Evolutionary conservation across 164 flowering plant genomes (phyloP).

Genomic region (Tetrastigma voinierianum): DNA sequence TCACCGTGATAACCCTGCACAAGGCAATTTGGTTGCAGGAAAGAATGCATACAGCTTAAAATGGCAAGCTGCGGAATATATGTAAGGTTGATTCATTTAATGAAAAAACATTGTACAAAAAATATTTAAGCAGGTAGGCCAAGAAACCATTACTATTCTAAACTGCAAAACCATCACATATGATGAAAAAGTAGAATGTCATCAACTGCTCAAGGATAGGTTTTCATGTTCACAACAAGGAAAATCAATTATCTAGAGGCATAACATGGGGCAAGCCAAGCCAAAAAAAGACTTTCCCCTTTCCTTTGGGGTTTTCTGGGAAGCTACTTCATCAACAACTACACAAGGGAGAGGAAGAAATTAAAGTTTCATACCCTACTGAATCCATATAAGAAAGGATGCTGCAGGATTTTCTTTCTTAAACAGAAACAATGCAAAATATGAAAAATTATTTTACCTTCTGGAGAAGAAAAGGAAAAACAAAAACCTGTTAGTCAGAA

Average conservation of each 20-base stretch:
- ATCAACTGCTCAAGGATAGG: not conserved
- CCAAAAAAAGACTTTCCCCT: too few species aligned
- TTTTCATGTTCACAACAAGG: too few species aligned
- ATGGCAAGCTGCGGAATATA: not conserved
- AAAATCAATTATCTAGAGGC: too few species aligned
- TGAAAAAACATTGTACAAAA: not conserved
- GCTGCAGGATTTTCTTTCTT: too few species aligned
- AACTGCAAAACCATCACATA: not conserved
- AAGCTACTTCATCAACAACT: too few species aligned
- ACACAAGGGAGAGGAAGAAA: too few species aligned
- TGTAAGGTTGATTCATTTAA: not conserved
- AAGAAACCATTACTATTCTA: not conserved
- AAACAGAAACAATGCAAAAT: too few species aligned
- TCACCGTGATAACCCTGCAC: conserved; percentile 96
- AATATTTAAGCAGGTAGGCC: not conserved
- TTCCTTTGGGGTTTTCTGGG: too few species aligned
- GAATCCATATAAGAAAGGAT: not conserved
- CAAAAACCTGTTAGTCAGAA: too few species aligned
- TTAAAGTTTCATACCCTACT: not conserved
- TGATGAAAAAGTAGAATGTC: not conserved
- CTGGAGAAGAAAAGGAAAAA: too few species aligned
- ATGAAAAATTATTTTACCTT: too few species aligned
- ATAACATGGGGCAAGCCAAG: too few species aligned
- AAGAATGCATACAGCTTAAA: not conserved
- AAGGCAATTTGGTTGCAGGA: conserved; percentile 7